Percentiles rank a stretch among this genome's conserved stretches.
These are phyloP conservation scores for Stellera chamaejasme DNA, from an alignment of 345 rosid species.

Conservation along the genomic window DNA sequence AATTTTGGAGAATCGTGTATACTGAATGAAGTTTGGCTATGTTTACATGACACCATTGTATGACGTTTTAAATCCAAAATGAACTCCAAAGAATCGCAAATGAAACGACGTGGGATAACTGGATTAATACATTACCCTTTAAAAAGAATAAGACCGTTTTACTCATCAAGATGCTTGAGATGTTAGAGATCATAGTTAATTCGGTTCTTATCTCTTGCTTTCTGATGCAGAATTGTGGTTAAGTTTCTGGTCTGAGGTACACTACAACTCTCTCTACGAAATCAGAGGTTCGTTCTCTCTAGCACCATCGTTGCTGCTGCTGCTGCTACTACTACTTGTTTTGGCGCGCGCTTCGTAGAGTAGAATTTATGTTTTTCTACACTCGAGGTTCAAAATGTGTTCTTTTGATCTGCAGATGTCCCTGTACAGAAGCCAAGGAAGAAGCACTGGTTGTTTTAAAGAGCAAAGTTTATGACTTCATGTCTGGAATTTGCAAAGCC, in stretches of 20 bases:
- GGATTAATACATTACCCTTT: not conserved
- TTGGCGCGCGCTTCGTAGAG: too few species aligned
- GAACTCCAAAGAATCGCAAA: too few species aligned
- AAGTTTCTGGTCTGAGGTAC: slow-evolving; percentile 98
- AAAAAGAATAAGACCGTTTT: not conserved
- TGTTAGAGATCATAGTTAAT: not conserved
- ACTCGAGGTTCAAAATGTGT: not conserved
- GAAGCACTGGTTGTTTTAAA: slow-evolving; percentile 92
- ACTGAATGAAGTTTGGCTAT: too few species aligned
- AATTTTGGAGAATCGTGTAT: too few species aligned
- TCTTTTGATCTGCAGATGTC: slow-evolving; percentile 40
- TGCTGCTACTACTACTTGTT: not conserved
- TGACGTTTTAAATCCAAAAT: too few species aligned
- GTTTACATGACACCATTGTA: too few species aligned
- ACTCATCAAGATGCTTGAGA: not conserved
- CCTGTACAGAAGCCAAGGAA: slow-evolving; percentile 69
- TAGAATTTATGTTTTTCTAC: slow-evolving; percentile 4
- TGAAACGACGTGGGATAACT: too few species aligned
- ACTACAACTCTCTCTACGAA: slow-evolving; percentile 88
- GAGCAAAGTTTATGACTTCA: slow-evolving; percentile 7
- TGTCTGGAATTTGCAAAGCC: too few species aligned
- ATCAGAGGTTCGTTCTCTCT: slow-evolving; percentile 50
- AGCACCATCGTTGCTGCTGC: not conserved
- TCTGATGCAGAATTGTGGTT: slow-evolving; percentile 83
- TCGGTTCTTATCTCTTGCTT: not conserved